Percentiles rank a stretch among this genome's conserved stretches.
These are phyloP conservation scores for Neurospora terricola DNA, from an alignment of 495 filamentous ascomycete genomes.

Conservation along the genomic window DNA sequence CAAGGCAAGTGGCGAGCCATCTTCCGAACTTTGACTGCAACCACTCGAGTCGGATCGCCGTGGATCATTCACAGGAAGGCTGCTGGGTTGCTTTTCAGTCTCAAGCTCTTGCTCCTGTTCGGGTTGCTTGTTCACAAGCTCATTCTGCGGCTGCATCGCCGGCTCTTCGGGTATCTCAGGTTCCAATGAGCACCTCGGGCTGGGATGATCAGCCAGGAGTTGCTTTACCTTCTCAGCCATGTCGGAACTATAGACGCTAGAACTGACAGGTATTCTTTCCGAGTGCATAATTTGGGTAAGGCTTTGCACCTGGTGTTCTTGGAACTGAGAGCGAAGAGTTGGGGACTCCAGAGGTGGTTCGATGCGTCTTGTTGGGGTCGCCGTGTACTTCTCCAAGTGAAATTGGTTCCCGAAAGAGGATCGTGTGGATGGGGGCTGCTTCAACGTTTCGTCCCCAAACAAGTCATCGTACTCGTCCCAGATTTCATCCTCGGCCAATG, in stretches of 20 bases:
- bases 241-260: slow-evolving; percentile 36
- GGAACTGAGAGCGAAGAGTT: slow-evolving; percentile 18
- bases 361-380: neutral
- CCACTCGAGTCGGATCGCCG: slow-evolving; percentile 40
- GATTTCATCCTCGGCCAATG: slow-evolving; percentile 70
- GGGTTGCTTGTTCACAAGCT: slow-evolving; percentile 20
- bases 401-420: slow-evolving; percentile 36
- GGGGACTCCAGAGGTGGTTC: slow-evolving; percentile 33
- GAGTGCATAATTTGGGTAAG: slow-evolving; percentile 22
- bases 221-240: slow-evolving; percentile 37
- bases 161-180: neutral
- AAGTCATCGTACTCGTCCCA: slow-evolving; percentile 95
- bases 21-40: slow-evolving; percentile 34
- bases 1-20: slow-evolving; percentile 54
- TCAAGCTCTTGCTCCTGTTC: slow-evolving; percentile 25
- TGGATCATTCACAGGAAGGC: slow-evolving; percentile 23
- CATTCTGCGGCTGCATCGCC: neutral
- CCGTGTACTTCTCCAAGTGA: slow-evolving; percentile 28
- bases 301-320: slow-evolving; percentile 16
- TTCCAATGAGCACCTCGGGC: slow-evolving; percentile 28
- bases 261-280: slow-evolving; percentile 19
- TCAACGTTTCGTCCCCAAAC: slow-evolving; percentile 49
- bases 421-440: slow-evolving; percentile 39
- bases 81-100: slow-evolving; percentile 17
- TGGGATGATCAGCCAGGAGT: slow-evolving; percentile 26